A percentile compares a stretch with the other conserved stretches of the same genome.
phyloP scores from a whole-genome alignment of 2,329 filamentous ascomycete species.

The Ophiocordyceps camponoti-floridani region DNA sequence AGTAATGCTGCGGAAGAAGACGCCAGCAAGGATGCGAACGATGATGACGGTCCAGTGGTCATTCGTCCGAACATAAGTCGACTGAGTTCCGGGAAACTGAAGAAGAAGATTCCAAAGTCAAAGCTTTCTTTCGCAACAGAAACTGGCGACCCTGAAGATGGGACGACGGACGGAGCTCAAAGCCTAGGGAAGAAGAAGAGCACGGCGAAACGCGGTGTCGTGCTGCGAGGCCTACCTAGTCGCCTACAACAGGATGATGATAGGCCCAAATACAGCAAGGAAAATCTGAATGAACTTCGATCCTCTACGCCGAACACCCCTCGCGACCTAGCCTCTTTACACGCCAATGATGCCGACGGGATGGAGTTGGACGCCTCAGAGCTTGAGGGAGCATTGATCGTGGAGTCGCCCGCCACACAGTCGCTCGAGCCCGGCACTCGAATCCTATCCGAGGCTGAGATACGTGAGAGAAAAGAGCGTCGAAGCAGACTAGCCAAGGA shows the following conservation, averaged over 20 bases:
- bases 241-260: conserved; percentile 37
- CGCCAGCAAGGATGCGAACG: conserved; percentile 18
- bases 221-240: conserved; percentile 32
- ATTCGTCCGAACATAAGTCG: conserved; percentile 29
- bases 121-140: conserved; percentile 61
- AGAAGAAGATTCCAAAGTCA: conserved; percentile 40
- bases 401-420: conserved; percentile 24
- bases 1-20: conserved; percentile 17
- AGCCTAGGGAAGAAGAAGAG: conserved; percentile 54
- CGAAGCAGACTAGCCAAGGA: conserved; percentile 61
- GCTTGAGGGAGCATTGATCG: conserved; percentile 45
- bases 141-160: conserved; percentile 29
- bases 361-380: conserved; percentile 42
- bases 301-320: conserved; percentile 74
- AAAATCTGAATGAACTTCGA: conserved; percentile 72
- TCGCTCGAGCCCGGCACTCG: conserved; percentile 18
- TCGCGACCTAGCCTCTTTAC: conserved; percentile 33
- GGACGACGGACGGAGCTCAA: conserved; percentile 29
- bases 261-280: conserved; percentile 66
- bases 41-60: conserved; percentile 27
- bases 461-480: conserved; percentile 78
- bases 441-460: conserved; percentile 71
- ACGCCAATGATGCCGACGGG: conserved; percentile 26
- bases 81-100: conserved; percentile 36
- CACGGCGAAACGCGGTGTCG: conserved; percentile 34